phyloP scores from a whole-genome alignment of 106 monocot genomes.

The Iris macrosiphon region DNA sequence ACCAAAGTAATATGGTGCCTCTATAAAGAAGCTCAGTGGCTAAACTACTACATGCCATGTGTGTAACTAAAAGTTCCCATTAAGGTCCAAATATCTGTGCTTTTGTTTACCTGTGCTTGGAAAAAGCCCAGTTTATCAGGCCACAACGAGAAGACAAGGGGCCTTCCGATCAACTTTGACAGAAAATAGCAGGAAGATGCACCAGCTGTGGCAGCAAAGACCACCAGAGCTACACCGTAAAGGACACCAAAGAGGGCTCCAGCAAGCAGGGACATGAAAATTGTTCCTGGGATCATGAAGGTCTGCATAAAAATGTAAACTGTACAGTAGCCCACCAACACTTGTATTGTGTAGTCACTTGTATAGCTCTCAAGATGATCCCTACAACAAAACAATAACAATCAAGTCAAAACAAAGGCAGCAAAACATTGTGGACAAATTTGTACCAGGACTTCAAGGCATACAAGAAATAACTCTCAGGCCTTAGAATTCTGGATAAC shows the following conservation, averaged over 20 bases:
- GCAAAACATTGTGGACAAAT: no score
- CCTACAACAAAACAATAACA: slow-evolving; percentile 49
- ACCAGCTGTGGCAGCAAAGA: slow-evolving; percentile 86
- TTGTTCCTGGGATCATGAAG: slow-evolving; percentile 95
- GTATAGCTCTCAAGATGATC: slow-evolving; percentile 74
- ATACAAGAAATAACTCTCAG: no score
- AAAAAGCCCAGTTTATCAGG: slow-evolving; percentile 86
- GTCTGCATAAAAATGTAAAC: slow-evolving; percentile 99
- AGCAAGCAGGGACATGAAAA: slow-evolving; percentile 93
- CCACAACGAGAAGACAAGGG: slow-evolving; percentile 81
- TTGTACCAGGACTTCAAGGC: no score
- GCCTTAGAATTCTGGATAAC: no score
- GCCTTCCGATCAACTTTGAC: slow-evolving; percentile 75
- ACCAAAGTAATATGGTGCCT: no score
- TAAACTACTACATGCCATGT: no score
- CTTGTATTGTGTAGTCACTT: slow-evolving; percentile 84
- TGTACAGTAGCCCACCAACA: slow-evolving; percentile 59
- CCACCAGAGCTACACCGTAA: slow-evolving; percentile 61
- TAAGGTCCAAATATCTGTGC: no score
- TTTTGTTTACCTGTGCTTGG: slow-evolving; percentile 90
- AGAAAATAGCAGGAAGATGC: slow-evolving; percentile 90
- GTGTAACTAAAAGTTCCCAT: no score
- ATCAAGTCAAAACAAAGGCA: no score
- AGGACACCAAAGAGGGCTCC: slow-evolving; percentile 74
- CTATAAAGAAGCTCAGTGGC: no score